Base-by-base conservation (phyloP, 768 basidiomycete genomes). In the Lyophyllum semitale region DNA sequence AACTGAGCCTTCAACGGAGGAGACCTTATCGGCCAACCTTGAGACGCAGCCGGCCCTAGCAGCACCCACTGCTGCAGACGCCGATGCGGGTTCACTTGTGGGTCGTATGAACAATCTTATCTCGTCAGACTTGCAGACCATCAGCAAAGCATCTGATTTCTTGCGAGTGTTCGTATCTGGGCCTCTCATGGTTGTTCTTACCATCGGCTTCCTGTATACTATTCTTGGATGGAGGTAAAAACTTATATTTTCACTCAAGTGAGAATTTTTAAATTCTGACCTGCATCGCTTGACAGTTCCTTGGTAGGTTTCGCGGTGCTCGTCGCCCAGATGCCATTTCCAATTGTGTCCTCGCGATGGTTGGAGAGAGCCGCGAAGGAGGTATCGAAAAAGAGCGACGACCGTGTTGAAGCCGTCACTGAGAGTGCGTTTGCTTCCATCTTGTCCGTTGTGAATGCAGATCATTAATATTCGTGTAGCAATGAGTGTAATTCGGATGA, bases 41-140 rank as follows among this genome's bases (percentile, higher is more conserved):
- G 58, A 53, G 3, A 18, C 41, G 22, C 54, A 57, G 23, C 38
- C 58, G 4, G 41, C 46, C 52, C 40, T 53, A 30, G 50, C 49
- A 9, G 53, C 53, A 32, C 30, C 56, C 8, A 46, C 59, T 25
- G 43, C 51, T 15, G 18, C 13, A 37, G 35, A 11, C 18, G 40
- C 17, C 17, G 54, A 58, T 18, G 47, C 57, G 15, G 26, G 35
- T 5, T 59, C 66, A 22, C 68, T 89, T n/a, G 79, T 84, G 27
- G 90, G 91, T 8, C 87, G 83, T 62, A 85, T 92, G 67, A 91
- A 88, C 68, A 91, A 90, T 53, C 70, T 91, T 7, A 80, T 89
- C 25, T 83, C 88, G 6, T 83, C 84, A 1, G 89, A 92, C 66
- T 46, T 77, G 53, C 58, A 57, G 38, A 66, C 69, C 32, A 73